Conservation (phyloP, 345 rosid species). For the Fremontodendron californicum region DNA sequence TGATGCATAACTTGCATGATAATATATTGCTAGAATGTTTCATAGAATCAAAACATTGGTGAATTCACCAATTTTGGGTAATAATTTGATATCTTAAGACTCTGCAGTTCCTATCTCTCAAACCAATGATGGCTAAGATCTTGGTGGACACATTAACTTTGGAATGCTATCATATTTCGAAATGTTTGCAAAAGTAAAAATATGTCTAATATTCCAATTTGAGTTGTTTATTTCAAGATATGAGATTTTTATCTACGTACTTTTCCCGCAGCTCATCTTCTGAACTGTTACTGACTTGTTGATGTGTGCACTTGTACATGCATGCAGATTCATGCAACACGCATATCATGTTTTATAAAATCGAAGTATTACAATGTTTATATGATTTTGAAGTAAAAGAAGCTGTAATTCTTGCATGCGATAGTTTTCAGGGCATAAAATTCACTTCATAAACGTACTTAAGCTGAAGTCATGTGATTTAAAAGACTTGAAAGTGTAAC, state of each 20-base stretch:
- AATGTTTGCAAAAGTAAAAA: neutral
- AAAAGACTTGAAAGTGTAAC: neutral
- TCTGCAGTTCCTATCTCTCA: neutral
- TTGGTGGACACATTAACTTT: neutral
- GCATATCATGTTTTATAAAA: neutral
- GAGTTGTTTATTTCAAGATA: neutral
- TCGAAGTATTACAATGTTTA: neutral
- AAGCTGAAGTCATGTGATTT: neutral
- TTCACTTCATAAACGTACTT: neutral
- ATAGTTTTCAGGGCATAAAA: neutral
- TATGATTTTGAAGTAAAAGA: neutral
- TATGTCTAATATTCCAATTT: neutral
- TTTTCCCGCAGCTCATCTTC: neutral
- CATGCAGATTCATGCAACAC: neutral
- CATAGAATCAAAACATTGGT: neutral
- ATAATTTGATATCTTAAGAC: neutral
- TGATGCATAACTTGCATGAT: neutral
- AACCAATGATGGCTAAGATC: neutral
- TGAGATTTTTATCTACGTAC: neutral
- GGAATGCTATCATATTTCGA: neutral
- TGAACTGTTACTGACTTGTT: neutral
- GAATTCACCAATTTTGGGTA: neutral
- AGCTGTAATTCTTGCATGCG: neutral
- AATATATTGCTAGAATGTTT: neutral
- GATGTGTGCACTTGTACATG: neutral